phyloP scores from a whole-genome alignment of 371 early-diverging fungal species.

The Mucor irregularis region DNA sequence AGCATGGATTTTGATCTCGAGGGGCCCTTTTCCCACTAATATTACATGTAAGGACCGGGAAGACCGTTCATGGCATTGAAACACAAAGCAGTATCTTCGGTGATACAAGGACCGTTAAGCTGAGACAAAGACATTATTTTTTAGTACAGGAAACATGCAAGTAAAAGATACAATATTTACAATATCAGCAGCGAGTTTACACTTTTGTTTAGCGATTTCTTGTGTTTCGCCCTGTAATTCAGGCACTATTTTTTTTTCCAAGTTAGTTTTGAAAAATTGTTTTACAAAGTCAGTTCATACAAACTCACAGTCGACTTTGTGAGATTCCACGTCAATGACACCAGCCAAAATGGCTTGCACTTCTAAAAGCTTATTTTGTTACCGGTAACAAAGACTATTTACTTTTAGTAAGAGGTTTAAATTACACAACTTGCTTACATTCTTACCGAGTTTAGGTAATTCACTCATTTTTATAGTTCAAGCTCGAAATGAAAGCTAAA shows the following conservation, averaged over 20 bases:
- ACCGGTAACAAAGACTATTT: conserved; percentile 65
- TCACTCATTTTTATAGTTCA: neutral
- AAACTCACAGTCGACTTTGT: conserved; percentile 73
- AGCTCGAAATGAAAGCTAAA: neutral
- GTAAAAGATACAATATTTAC: conserved; percentile 21
- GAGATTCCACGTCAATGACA: conserved; percentile 64
- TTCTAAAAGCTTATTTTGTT: conserved; percentile 93
- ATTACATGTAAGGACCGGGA: conserved; percentile 87
- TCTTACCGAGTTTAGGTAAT: conserved; percentile 17
- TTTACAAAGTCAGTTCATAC: too few species aligned
- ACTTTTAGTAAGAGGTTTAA: neutral
- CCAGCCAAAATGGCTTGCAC: conserved; percentile 80
- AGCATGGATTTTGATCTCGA: too few species aligned
- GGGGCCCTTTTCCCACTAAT: too few species aligned
- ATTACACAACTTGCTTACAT: neutral
- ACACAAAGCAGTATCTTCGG: conserved; percentile 93
- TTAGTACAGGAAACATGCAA: neutral
- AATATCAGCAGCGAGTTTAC: conserved; percentile 69
- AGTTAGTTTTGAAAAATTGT: too few species aligned
- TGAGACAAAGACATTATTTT: conserved; percentile 22
- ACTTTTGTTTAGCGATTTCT: conserved; percentile 82
- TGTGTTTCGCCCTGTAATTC: conserved; percentile 85
- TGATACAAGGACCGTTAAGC: conserved; percentile 84
- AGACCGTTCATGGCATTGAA: conserved; percentile 92
- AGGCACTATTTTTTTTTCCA: conserved; percentile 57